Conservation (phyloP, 2,329 filamentous ascomycete species). For the Diaporthe vaccinii region DNA sequence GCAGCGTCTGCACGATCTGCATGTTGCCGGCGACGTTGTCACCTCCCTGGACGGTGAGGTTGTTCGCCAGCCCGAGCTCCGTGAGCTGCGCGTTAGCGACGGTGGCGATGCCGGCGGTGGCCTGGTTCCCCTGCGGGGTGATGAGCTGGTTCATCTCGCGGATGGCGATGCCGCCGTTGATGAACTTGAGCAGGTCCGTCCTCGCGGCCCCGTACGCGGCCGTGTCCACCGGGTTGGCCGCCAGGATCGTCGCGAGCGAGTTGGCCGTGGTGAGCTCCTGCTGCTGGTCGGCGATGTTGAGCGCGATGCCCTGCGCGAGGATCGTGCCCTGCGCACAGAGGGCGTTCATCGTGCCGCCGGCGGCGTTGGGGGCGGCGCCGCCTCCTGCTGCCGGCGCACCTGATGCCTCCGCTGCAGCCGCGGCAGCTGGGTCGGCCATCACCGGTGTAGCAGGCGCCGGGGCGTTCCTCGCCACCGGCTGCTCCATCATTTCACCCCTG, state of each 20-base stretch:
- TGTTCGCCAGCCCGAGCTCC: constrained; percentile 37
- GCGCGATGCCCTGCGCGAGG: constrained; percentile 44
- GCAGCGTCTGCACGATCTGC: constrained; percentile 37
- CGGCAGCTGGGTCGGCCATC: constrained; percentile 2
- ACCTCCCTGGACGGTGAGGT: constrained; percentile 33
- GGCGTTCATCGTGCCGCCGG: constrained; percentile 6
- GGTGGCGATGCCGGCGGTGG: constrained; percentile 40
- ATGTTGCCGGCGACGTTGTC: constrained; percentile 40
- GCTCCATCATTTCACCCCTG: constrained; percentile 5
- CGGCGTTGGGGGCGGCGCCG: not conserved
- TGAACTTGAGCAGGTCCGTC: constrained; percentile 42
- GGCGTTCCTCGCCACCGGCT: not conserved
- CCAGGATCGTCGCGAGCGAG: constrained; percentile 37
- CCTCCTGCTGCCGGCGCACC: constrained; percentile 23
- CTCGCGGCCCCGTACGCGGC: constrained; percentile 41
- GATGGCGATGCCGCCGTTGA: constrained; percentile 45
- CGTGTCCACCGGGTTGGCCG: constrained; percentile 37
- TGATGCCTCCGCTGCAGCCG: constrained; percentile 15
- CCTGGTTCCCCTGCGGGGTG: constrained; percentile 39
- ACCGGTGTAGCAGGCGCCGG: constrained; percentile 2
- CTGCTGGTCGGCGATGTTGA: constrained; percentile 46
- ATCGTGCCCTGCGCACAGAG: constrained; percentile 42
- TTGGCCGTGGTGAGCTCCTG: constrained; percentile 42
- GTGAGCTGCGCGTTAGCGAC: constrained; percentile 42
- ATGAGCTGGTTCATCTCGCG: constrained; percentile 45